Evolutionary conservation across 164 flowering plant genomes (phyloP).

Genomic region (Sextonia rubra): DNA sequence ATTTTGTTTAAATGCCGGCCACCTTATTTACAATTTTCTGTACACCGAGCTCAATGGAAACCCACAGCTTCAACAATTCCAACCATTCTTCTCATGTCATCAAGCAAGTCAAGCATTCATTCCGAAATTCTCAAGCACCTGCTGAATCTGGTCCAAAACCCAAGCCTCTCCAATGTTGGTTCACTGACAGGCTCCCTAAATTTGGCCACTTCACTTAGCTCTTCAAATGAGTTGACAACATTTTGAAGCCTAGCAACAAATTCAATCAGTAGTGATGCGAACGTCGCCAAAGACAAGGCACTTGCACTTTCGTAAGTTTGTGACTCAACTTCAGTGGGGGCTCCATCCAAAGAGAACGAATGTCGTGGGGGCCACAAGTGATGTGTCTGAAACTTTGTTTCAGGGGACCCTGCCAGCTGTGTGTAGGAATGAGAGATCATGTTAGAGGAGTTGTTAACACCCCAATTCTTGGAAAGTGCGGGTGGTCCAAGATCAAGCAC

Average conservation of each 20-base stretch:
- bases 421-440: slow-evolving; percentile 15
- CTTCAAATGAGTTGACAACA: slow-evolving; percentile 68
- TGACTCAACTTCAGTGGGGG: slow-evolving; percentile 39
- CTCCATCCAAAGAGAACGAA: slow-evolving; percentile 26
- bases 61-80: not conserved
- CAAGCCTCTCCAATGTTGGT: slow-evolving; percentile 18
- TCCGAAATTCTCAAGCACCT: slow-evolving; percentile 13
- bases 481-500: slow-evolving; percentile 47
- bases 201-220: slow-evolving; percentile 63
- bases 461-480: slow-evolving; percentile 24
- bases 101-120: slow-evolving; percentile 3
- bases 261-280: slow-evolving; percentile 79
- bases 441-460: slow-evolving; percentile 15
- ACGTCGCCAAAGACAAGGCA: slow-evolving; percentile 74
- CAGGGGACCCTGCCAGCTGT: slow-evolving; percentile 32
- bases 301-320: slow-evolving; percentile 84
- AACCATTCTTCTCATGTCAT: not conserved
- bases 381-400: slow-evolving; percentile 28
- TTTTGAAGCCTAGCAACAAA: slow-evolving; percentile 95
- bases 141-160: slow-evolving; percentile 45
- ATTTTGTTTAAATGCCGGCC: no score
- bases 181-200: slow-evolving; percentile 55
- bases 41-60: not conserved
- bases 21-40: no score
- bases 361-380: slow-evolving; percentile 57